Percentiles rank a stretch among this genome's conserved stretches.
phyloP scores from a whole-genome alignment of 2,329 filamentous ascomycete species.

The Sclerotinia trifoliorum region DNA sequence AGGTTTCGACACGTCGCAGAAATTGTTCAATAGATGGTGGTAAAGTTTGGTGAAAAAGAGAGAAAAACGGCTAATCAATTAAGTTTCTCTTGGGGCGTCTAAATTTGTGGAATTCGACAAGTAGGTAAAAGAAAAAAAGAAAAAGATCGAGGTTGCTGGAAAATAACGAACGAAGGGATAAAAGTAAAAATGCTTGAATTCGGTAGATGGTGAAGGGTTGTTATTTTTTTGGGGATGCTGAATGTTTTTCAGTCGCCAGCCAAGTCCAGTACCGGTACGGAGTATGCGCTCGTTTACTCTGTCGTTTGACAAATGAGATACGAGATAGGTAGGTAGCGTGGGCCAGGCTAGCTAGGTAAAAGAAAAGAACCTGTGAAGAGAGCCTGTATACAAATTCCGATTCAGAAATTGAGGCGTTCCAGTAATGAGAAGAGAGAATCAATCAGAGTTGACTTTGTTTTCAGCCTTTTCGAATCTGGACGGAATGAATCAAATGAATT shows the following conservation, averaged over 20 bases:
- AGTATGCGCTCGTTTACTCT: too few relatives aligned
- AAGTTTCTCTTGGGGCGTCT: slow-evolving; percentile 4
- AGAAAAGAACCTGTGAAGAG: neutral
- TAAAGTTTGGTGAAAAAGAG: slow-evolving; percentile 1
- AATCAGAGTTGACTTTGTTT: slow-evolving; percentile 7
- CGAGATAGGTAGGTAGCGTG: neutral
- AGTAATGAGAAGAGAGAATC: neutral
- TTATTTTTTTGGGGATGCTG: neutral
- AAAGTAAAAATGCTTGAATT: slow-evolving; percentile 3
- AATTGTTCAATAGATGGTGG: slow-evolving; percentile 15
- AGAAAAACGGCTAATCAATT: slow-evolving; percentile 20
- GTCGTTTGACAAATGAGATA: slow-evolving; percentile 8
- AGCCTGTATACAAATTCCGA: too few relatives aligned
- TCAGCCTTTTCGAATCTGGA: neutral
- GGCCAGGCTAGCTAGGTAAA: neutral
- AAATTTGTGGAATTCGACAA: slow-evolving; percentile 1
- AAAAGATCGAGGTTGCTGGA: slow-evolving; percentile 23
- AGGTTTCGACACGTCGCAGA: slow-evolving; percentile 21
- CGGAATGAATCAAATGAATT: neutral
- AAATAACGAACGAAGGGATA: slow-evolving; percentile 9
- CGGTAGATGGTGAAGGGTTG: neutral
- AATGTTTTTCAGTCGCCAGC: too few relatives aligned
- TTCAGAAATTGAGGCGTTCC: neutral
- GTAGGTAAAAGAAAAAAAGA: neutral
- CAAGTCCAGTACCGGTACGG: too few relatives aligned